Evolutionary conservation across 2,329 filamentous ascomycete genomes (phyloP), one percentile per base, ranked within the genome.

Genomic region (Hortaea werneckii): DNA sequence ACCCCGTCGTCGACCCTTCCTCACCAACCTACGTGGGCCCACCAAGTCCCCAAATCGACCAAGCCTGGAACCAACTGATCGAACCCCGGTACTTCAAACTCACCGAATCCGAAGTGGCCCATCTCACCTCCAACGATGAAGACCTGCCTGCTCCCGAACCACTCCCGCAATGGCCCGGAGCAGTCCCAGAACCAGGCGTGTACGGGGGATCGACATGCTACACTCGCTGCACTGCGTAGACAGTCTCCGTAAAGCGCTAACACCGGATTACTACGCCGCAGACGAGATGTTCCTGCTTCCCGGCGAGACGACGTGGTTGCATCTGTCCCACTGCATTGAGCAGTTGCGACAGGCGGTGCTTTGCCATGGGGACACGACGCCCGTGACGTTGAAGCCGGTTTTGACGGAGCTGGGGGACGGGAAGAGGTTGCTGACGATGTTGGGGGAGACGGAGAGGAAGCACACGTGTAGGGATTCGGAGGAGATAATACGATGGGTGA

Each of bases 321-420:
- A 50, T 37, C 13, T 50, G 13, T 28, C 45, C 20, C 49, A 50
- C 38, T 50, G 49, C 41, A 29, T 50, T 13, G 49, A 50, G 37
- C 49, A 48, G 43, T 34, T 50, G 35, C 12, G 49, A 29, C 49
- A 50, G 41, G 45, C 45, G 28, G 43, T 48, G 29, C 27, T 48
- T 30, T 50, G 49, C 41, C 46, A 50, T 48, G 49, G 39, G 6
- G 49, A 50, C 29, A 12, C 43, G 34, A 50, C 49, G 35, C 45
- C 49, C 5, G 46, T 48, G 11, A 48, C 46, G n/a, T 40, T 50
- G 29, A 45, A 42, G 43, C 49, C 49, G 37, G 38, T 48, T 0
- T n/a, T 11, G 12, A 46, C 13, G 20, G 29, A 29, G 30, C 4
- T 35, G 4, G 4, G 9, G n/a, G 32, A 35, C n/a, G 32, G 32